Conservation (phyloP, 2,329 filamentous ascomycete species). For the Paraconiothyrium sp. region DNA sequence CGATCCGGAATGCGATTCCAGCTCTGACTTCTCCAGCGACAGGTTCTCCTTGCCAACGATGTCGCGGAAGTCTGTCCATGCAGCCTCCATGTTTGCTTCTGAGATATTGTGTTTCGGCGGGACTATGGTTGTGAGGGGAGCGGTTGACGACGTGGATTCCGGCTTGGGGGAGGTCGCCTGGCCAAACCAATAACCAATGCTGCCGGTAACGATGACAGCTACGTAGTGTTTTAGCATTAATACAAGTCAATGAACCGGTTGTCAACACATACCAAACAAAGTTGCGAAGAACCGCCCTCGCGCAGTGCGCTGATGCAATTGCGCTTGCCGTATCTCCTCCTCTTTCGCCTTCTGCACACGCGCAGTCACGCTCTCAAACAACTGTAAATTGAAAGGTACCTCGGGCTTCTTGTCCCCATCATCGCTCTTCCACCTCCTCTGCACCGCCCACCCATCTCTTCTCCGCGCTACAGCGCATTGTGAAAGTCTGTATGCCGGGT, state of each 20-base stretch:
- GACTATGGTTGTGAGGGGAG: constrained; percentile 58
- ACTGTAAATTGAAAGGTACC: constrained; percentile 66
- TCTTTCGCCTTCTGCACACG: constrained; percentile 67
- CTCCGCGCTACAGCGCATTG: constrained; percentile 16
- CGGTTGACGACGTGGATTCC: constrained; percentile 64
- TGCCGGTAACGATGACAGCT: constrained; percentile 63
- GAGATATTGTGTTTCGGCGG: constrained; percentile 65
- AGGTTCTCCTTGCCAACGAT: constrained; percentile 71
- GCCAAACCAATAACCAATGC: constrained; percentile 66
- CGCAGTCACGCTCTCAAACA: constrained; percentile 69
- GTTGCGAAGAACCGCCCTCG: constrained; percentile 50
- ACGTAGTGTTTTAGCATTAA: constrained; percentile 5
- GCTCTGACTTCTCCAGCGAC: constrained; percentile 64
- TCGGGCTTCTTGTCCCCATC: constrained; percentile 39
- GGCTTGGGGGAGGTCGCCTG: constrained; percentile 58
- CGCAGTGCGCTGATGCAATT: constrained; percentile 36
- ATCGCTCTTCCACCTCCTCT: constrained; percentile 50
- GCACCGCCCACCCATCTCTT: constrained; percentile 28
- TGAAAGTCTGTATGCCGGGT: constrained; percentile 18
- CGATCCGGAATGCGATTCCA: constrained; percentile 67
- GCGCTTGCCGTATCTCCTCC: constrained; percentile 58
- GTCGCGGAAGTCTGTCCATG: constrained; percentile 69
- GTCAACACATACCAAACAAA: constrained; percentile 29
- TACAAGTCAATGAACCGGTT: neutral
- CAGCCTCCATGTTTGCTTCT: constrained; percentile 67